Percentiles rank a stretch among this genome's conserved stretches.
These are phyloP conservation scores for Sporothrix brasiliensis DNA, from an alignment of 2,329 filamentous ascomycete genomes.

Conservation along the genomic window DNA sequence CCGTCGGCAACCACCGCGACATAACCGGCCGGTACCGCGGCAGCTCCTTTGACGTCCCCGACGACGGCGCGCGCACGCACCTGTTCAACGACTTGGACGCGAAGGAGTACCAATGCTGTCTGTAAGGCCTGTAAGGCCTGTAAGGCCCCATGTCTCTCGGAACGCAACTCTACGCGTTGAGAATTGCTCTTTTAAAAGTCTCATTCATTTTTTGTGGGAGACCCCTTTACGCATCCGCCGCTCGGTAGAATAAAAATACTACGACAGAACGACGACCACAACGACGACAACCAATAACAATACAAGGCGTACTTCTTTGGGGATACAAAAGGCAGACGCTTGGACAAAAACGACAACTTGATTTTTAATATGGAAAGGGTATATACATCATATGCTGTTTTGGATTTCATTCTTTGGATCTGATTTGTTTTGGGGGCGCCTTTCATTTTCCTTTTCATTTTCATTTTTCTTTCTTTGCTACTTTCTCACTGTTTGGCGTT, in stretches of 20 bases:
- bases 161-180: too few relatives aligned
- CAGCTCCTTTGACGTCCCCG: conserved; percentile 39
- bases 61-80: conserved; percentile 43
- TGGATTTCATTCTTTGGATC: background rate
- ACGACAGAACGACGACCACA: too few relatives aligned
- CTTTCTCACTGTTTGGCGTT: conserved; percentile 9
- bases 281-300: background rate
- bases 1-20: conserved; percentile 43
- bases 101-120: conserved; percentile 42
- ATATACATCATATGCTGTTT: background rate
- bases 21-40: conserved; percentile 44
- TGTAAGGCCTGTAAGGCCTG: too few relatives aligned
- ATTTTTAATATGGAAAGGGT: background rate
- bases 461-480: background rate
- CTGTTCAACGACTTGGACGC: conserved; percentile 43
- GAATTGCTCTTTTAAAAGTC: background rate
- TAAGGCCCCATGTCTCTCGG: too few relatives aligned
- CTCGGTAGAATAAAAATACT: background rate
- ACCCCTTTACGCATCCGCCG: background rate
- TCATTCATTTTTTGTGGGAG: background rate
- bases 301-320: conserved; percentile 17
- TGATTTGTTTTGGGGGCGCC: background rate
- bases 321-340: too few relatives aligned
- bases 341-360: background rate
- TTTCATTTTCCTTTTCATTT: background rate